These are phyloP conservation scores for Geotrichum candidum DNA, from an alignment of 1,139 yeast species.

Conservation along the genomic window DNA sequence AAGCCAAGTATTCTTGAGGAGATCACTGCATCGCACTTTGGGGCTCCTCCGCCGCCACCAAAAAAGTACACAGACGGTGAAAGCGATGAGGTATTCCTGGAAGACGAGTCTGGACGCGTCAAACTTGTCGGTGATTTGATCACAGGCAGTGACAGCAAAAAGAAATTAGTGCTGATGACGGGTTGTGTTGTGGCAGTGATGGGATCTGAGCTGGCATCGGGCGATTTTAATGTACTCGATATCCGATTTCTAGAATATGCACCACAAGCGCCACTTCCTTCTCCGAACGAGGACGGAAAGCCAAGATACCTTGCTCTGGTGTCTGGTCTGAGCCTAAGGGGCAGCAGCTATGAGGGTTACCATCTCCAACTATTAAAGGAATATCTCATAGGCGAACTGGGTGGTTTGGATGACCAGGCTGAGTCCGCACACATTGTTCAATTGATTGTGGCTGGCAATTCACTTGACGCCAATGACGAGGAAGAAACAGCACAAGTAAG, in stretches of 20 bases:
- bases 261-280: constrained; percentile 44
- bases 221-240: constrained; percentile 80
- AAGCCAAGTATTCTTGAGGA: constrained; percentile 83
- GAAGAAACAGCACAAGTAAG: constrained; percentile 26
- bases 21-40: constrained; percentile 50
- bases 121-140: constrained; percentile 70
- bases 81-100: constrained; percentile 63
- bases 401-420: constrained; percentile 34
- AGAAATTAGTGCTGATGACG: constrained; percentile 36
- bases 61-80: constrained; percentile 50
- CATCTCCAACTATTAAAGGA: constrained; percentile 61
- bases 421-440: constrained; percentile 41
- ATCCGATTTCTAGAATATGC: constrained; percentile 62
- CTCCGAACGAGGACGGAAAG: constrained; percentile 6
- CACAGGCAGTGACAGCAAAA: neutral
- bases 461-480: constrained; percentile 41
- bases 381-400: constrained; percentile 65
- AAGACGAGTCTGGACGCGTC: constrained; percentile 91
- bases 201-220: constrained; percentile 81
- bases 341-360: constrained; percentile 41
- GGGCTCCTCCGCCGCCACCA: constrained; percentile 36
- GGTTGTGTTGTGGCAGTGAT: constrained; percentile 81
- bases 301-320: constrained; percentile 50
- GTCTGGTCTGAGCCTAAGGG: constrained; percentile 64
- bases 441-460: constrained; percentile 71